Evolutionary conservation across 345 rosid genomes (phyloP).

Genomic region (Viola odorata): DNA sequence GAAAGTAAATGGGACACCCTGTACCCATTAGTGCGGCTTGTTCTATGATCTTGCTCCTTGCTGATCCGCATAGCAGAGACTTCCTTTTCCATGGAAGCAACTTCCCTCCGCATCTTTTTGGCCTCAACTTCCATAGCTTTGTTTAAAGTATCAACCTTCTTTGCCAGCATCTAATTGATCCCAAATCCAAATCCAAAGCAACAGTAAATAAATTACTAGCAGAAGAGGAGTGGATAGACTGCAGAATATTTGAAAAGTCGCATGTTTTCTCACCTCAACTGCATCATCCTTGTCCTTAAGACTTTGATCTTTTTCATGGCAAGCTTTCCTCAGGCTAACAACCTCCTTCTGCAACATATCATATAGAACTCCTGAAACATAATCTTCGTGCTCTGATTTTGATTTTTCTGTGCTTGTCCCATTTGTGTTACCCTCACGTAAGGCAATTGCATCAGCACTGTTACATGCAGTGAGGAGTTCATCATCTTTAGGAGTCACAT

Average conservation of each 20-base stretch:
- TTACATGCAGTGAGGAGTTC: background rate
- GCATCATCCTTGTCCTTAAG: constrained; percentile 96
- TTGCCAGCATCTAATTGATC: constrained; percentile 70
- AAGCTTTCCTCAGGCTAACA: constrained; percentile 64
- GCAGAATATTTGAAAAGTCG: constrained; percentile 1
- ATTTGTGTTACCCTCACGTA: constrained; percentile 40
- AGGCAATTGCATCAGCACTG: constrained; percentile 31
- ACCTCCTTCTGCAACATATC: constrained; percentile 95
- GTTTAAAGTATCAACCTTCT: constrained; percentile 91
- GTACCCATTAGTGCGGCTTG: constrained; percentile 58
- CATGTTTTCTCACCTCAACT: constrained; percentile 57
- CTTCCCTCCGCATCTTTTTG: constrained; percentile 98
- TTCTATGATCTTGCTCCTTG: constrained; percentile 73
- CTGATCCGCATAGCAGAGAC: constrained; percentile 95
- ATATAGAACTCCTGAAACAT: constrained; percentile 67
- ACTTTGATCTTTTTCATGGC: constrained; percentile 92
- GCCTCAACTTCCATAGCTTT: constrained; percentile 99
- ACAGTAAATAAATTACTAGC: constrained; percentile 16
- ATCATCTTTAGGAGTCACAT: constrained; percentile 14
- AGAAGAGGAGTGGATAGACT: background rate
- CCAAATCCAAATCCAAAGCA: constrained; percentile 9
- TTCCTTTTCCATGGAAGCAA: constrained; percentile 97
- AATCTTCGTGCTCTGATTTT: constrained; percentile 45
- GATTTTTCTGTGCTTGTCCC: constrained; percentile 50
- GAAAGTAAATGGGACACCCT: constrained; percentile 67